Evolutionary conservation across 768 basidiomycete genomes (phyloP).

Genomic region (Suillus plorans): DNA sequence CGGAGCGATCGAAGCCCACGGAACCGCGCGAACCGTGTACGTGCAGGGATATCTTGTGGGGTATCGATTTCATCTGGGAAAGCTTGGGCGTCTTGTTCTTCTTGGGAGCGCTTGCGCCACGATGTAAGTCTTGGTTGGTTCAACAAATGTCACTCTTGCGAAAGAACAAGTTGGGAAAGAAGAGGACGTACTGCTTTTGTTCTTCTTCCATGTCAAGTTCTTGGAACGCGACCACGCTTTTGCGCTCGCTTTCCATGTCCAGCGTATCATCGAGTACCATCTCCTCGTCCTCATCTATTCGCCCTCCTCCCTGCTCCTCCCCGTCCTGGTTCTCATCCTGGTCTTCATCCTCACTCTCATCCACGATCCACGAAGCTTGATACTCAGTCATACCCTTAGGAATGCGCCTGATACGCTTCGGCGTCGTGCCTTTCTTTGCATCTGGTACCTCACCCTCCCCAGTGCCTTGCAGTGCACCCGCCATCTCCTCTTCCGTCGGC

Average conservation of each 20-base stretch:
- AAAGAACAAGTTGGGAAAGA: background rate
- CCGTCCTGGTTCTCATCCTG: conserved; percentile 46
- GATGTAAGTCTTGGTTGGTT: conserved; percentile 52
- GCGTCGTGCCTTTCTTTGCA: conserved; percentile 71
- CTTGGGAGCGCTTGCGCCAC: conserved; percentile 69
- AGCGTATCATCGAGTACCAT: conserved; percentile 58
- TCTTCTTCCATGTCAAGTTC: conserved; percentile 86
- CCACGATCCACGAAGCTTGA: conserved; percentile 95
- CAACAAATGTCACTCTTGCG: background rate
- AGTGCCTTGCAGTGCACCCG: conserved; percentile 26
- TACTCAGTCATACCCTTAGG: conserved; percentile 97
- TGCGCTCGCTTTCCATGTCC: conserved; percentile 53
- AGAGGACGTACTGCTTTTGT: conserved; percentile 67
- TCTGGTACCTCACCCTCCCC: conserved; percentile 49
- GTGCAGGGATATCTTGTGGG: conserved; percentile 78
- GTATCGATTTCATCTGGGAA: conserved; percentile 98
- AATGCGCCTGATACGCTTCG: conserved; percentile 74
- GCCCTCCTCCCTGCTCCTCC: conserved; percentile 20
- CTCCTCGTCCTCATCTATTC: conserved; percentile 59
- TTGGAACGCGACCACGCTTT: conserved; percentile 58
- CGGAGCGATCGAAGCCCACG: conserved; percentile 89
- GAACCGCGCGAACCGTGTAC: conserved; percentile 85
- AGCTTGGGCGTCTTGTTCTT: conserved; percentile 78
- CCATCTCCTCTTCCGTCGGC: conserved; percentile 98
- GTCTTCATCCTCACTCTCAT: conserved; percentile 70